phyloP scores from a whole-genome alignment of 352 stramenopile species.

The Peronospora belbahrii region DNA sequence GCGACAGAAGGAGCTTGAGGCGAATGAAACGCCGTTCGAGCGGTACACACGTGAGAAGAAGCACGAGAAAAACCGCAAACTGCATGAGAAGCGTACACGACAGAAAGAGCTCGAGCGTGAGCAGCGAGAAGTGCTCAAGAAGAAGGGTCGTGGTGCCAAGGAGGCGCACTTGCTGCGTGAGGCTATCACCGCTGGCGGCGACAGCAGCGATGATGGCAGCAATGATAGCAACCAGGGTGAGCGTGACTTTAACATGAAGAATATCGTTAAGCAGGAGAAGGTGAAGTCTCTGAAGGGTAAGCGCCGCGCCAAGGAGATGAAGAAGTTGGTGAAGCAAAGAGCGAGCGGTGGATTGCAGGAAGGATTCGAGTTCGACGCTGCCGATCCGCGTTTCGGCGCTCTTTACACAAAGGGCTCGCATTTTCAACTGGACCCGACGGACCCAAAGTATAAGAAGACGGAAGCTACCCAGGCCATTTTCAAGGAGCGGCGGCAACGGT shows the following conservation, averaged over 20 bases:
- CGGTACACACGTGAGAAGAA: conserved; percentile 82
- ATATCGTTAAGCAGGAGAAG: conserved; percentile 67
- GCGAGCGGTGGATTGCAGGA: conserved; percentile 48
- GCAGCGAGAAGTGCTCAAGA: conserved; percentile 61
- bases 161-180: conserved; percentile 52
- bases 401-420: conserved; percentile 70
- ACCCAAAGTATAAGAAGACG: conserved; percentile 79
- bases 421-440: conserved; percentile 79
- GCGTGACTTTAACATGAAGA: conserved; percentile 84
- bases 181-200: conserved; percentile 37
- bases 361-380: conserved; percentile 68
- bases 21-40: conserved; percentile 79
- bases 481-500: conserved; percentile 62
- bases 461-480: conserved; percentile 77
- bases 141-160: conserved; percentile 37
- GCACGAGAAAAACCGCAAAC: conserved; percentile 76
- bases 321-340: conserved; percentile 54
- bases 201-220: conserved; percentile 23
- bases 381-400: conserved; percentile 63
- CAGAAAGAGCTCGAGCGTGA: conserved; percentile 60
- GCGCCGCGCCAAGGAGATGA: conserved; percentile 66
- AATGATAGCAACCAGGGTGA: conserved; percentile 35
- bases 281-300: conserved; percentile 70
- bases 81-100: conserved; percentile 60
- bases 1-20: conserved; percentile 65